Conservation (phyloP, 2,329 filamentous ascomycete species). For the Dactylellina haptotyla region DNA sequence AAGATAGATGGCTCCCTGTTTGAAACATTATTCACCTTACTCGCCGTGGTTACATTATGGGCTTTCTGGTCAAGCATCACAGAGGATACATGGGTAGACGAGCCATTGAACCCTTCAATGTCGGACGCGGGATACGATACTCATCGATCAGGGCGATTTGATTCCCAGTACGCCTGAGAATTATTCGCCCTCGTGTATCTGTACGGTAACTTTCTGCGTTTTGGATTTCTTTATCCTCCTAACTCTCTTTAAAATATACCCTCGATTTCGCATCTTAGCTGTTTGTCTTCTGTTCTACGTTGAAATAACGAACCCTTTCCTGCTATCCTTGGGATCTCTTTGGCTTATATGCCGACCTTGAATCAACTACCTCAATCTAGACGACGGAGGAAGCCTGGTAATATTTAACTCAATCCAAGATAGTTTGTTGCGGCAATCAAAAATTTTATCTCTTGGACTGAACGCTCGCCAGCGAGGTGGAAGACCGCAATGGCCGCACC, state of each 20-base stretch:
- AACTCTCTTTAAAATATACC: constrained; percentile 52
- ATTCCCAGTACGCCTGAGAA: constrained; percentile 36
- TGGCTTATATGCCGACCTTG: background rate
- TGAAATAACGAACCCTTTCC: constrained; percentile 21
- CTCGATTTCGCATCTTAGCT: constrained; percentile 56
- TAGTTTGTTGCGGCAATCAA: no score
- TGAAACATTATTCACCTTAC: constrained; percentile 88
- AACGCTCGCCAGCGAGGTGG: no score
- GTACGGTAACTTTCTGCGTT: background rate
- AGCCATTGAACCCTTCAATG: constrained; percentile 59
- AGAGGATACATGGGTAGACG: constrained; percentile 89
- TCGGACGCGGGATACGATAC: constrained; percentile 44
- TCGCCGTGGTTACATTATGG: constrained; percentile 86
- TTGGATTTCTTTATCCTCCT: constrained; percentile 31
- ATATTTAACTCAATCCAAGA: no score
- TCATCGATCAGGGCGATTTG: constrained; percentile 41
- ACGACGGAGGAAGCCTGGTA: constrained; percentile 29
- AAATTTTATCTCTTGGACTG: no score
- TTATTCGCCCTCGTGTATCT: constrained; percentile 8
- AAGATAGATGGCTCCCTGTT: constrained; percentile 95
- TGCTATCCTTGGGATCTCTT: background rate
- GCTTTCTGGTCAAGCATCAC: constrained; percentile 99
- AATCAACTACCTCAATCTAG: constrained; percentile 22
- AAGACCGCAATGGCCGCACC: no score
- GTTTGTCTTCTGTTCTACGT: constrained; percentile 8